Base-by-base conservation (phyloP, 1,284 basidiomycete species). In the Fomitiporia mediterranea region DNA sequence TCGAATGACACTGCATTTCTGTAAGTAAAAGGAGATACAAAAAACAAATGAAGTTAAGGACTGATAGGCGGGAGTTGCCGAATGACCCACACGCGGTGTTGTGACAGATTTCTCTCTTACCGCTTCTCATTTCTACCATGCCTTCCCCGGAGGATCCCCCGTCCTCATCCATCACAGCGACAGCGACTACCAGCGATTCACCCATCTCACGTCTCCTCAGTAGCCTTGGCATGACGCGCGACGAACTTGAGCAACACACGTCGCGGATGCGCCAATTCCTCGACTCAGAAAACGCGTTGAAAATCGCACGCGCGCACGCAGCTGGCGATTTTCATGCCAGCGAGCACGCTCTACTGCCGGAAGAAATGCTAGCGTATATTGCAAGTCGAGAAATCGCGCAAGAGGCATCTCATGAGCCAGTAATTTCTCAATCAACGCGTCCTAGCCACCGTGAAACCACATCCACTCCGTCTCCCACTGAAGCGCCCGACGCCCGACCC, bases 181-280 rank as follows among this genome's bases (percentile, higher is more conserved):
- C 48, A 8, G 47, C 54, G 37, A 4, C 28, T 25, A 28, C 34
- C 13, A 38, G 17, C 46, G 44, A 27, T 11, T 77, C 75, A 5
- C 85, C 84, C 50, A 85, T 88, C 37, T 82, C 82, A 46, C 79
- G 82, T 62, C 76, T 89, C 25, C 72, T 89, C 40, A 74, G 77
- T 60, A 78, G 78, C 11, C 74, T 88, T 35, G 86, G 86, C 44
- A 75, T 89, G 64, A 86, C 85, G 61, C 78, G 83, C 68, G 80
- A 84, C 63, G 86, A 89, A 70, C 73, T 89, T 55, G 67, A 74
- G 62, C 76, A 78, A 65, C 83, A 79, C 64, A 85, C 81, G 63
- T 76, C 82, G 68, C 79, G 86, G 66, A 89, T 89, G 86, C 81
- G 86, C 52, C 78, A 82, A 59, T 87, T 87, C 70, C 73, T 89